Conservation (phyloP, 2,329 filamentous ascomycete genomes). For the Pseudogymnoascus verrucosus region DNA sequence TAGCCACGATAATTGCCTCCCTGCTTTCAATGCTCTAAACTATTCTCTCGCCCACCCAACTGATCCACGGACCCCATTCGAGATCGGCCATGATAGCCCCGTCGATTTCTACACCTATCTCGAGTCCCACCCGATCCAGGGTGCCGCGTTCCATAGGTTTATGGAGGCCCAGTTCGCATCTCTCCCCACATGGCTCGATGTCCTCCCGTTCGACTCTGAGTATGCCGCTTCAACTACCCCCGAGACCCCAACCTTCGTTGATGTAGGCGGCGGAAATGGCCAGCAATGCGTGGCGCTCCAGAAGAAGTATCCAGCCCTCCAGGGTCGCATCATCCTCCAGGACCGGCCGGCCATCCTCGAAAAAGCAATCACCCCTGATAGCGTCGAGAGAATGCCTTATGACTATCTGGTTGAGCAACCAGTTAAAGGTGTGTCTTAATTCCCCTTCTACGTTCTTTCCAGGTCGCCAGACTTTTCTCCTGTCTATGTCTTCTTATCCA, state of each 20-base stretch:
- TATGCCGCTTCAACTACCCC: not conserved
- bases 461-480: not conserved
- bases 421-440: constrained; percentile 18
- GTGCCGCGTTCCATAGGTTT: constrained; percentile 21
- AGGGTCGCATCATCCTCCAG: constrained; percentile 17
- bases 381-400: constrained; percentile 22
- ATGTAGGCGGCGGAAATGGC: constrained; percentile 8
- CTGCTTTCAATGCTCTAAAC: constrained; percentile 11
- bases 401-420: constrained; percentile 17
- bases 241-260: not conserved
- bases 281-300: constrained; percentile 7
- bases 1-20: constrained; percentile 13
- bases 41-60: not conserved
- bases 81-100: constrained; percentile 8
- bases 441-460: not conserved
- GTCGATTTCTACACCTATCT: constrained; percentile 9
- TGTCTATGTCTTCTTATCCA: not conserved
- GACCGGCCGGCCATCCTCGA: constrained; percentile 19
- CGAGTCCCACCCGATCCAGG: constrained; percentile 15
- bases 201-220: constrained; percentile 19
- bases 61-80: constrained; percentile 8
- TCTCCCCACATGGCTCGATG: constrained; percentile 20
- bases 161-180: constrained; percentile 22
- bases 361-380: constrained; percentile 15
- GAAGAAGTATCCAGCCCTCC: constrained; percentile 6